Percentiles rank a stretch among this genome's conserved stretches.
These are phyloP conservation scores for Daphne laureola DNA, from an alignment of 441 rosid genomes.

Conservation along the genomic window DNA sequence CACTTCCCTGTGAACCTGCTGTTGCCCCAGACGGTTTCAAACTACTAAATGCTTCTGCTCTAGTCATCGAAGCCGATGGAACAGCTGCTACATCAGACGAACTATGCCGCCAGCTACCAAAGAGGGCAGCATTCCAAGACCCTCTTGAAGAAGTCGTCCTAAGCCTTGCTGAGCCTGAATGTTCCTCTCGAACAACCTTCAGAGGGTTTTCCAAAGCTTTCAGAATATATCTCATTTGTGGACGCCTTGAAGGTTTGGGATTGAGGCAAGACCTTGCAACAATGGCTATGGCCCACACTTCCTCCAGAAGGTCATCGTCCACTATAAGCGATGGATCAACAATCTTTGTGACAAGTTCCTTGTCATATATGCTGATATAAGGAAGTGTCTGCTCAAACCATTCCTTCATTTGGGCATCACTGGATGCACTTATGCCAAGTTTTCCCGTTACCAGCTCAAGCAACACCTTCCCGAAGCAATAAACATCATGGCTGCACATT, in stretches of 20 bases:
- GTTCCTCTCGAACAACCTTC: conserved; percentile 84
- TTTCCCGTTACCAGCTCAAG: conserved; percentile 96
- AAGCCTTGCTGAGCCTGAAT: conserved; percentile 53
- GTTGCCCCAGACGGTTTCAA: conserved; percentile 59
- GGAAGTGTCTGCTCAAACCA: conserved; percentile 67
- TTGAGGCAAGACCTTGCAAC: conserved; percentile 92
- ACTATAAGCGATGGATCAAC: conserved; percentile 82
- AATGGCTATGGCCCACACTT: conserved; percentile 98
- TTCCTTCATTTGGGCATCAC: conserved; percentile 46
- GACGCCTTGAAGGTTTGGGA: conserved; percentile 86
- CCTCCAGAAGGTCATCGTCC: conserved; percentile 90
- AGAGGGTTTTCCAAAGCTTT: conserved; percentile 89
- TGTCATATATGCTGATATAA: conserved; percentile 67
- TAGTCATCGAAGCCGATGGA: conserved; percentile 23
- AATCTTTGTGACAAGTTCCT: conserved; percentile 83
- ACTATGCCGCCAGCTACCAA: conserved; percentile 90
- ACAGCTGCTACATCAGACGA: conserved; percentile 46
- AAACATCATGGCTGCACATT: conserved; percentile 74
- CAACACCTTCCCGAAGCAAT: conserved; percentile 93
- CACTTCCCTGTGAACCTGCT: conserved; percentile 60
- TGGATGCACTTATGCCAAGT: conserved; percentile 67
- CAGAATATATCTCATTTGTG: conserved; percentile 80
- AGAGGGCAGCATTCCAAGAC: conserved; percentile 83
- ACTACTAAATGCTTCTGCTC: conserved; percentile 43
- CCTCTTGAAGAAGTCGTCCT: conserved; percentile 76